Conservation (phyloP, 148 eudicot genomes). For the Amaranthus hypochondriacus region DNA sequence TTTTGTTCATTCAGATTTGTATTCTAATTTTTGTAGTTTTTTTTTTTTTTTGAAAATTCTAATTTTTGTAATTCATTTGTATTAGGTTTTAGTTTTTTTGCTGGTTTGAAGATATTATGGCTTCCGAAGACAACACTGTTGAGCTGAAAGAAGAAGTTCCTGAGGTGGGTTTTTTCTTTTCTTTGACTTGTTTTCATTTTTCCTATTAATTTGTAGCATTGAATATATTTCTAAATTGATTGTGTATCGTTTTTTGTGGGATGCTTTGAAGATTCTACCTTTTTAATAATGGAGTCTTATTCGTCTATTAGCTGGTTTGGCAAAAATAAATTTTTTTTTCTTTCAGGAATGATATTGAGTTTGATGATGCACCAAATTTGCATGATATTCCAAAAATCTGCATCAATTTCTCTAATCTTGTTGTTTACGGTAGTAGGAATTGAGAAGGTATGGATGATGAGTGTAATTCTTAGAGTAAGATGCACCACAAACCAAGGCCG, state of each 20-base stretch:
- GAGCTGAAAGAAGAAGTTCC: slow-evolving; percentile 13
- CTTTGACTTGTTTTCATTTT: not conserved
- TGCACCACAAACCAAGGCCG: too few species aligned
- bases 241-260: not conserved
- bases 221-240: not conserved
- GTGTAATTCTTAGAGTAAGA: too few species aligned
- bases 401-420: not conserved
- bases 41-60: not conserved
- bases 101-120: slow-evolving; percentile 6
- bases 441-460: not conserved
- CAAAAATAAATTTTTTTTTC: not conserved
- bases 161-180: slow-evolving; percentile 1
- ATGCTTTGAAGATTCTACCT: not conserved
- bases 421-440: not conserved
- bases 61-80: not conserved
- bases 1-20: not conserved
- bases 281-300: not conserved
- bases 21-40: not conserved
- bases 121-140: not conserved
- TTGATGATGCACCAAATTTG: not conserved
- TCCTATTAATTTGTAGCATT: not conserved
- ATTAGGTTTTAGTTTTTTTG: not conserved
- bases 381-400: not conserved
- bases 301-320: not conserved
- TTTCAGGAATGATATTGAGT: not conserved